Base-by-base conservation (phyloP, 768 basidiomycete species). In the Boletus coccyginus region DNA sequence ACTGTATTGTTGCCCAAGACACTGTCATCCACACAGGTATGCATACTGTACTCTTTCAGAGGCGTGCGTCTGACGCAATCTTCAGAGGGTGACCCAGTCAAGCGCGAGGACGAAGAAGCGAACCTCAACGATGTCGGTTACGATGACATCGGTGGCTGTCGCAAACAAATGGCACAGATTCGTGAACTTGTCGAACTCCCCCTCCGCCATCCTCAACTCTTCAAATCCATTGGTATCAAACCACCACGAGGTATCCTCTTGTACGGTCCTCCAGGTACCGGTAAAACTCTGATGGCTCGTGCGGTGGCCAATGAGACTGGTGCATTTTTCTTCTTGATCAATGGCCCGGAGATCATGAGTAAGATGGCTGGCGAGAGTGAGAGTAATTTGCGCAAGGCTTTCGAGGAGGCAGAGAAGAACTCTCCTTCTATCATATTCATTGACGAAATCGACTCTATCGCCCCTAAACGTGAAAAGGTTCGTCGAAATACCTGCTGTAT, bases 161-260 rank as follows among this genome's bases (percentile, higher is more conserved):
- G 97, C 68, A 99, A 99, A 73, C 97, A 99, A 74, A 93, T 98
- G 90, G 96, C 96, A 4, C 96, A 98, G 73, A 98, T 99, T 59
- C 94, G 97, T 74, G 97, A 98, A 80, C 87, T 99, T 39, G 97
- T 98, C 62, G 97, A 99, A 74, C 81, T 99, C 4, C 97, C 97
- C 33, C 83, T 98, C 42, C 94, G 97, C 56, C 97, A 99, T 75
- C 97, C 97, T 42, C 95, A 98, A 76, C 84, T 99, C 14, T 99
- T 98, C 88, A 99, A 99, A 73, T 95, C 95, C 27, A 99, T 99
- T 70, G 97, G 97, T 85, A 99, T 99, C 84, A 99, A 98, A 74
- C 97, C 97, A 33, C 96, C 96, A 24, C 89, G 96, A 63, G 96
- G 96, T 82, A 95, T 99, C 67, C 87, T 99, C 62, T 90, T 99